phyloP scores from a whole-genome alignment of 2,329 filamentous ascomycete species.

The Fusarium liriodendri region DNA sequence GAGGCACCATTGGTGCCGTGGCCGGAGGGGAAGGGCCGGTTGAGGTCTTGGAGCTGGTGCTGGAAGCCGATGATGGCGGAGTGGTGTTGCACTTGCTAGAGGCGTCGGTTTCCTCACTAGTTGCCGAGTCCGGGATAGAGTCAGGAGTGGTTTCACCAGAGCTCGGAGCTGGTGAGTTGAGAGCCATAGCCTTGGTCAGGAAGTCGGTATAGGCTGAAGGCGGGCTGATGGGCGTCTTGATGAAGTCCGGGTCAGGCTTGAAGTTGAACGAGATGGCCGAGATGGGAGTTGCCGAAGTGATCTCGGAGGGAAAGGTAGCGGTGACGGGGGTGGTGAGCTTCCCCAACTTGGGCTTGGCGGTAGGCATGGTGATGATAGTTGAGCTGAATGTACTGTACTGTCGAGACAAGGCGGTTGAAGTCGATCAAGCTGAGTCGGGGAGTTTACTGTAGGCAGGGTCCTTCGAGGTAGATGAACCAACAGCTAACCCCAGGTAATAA shows the following conservation, averaged over 20 bases:
- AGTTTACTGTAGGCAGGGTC: conserved; percentile 17
- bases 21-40: conserved; percentile 44
- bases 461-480: conserved; percentile 35
- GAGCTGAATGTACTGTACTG: conserved; percentile 8
- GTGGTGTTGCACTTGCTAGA: conserved; percentile 66
- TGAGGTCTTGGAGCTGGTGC: conserved; percentile 44
- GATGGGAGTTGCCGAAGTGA: conserved; percentile 75
- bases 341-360: conserved; percentile 68
- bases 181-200: conserved; percentile 79
- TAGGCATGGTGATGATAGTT: conserved; percentile 57
- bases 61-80: conserved; percentile 60
- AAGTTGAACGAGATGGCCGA: conserved; percentile 56
- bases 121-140: conserved; percentile 66
- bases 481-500: conserved; percentile 36
- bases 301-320: conserved; percentile 70
- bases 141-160: conserved; percentile 62
- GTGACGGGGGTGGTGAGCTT: conserved; percentile 72
- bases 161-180: conserved; percentile 75
- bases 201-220: conserved; percentile 93
- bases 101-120: conserved; percentile 65
- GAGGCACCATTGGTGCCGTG: conserved; percentile 54
- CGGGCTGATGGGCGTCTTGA: conserved; percentile 93
- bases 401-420: conserved; percentile 8
- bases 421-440: conserved; percentile 25
- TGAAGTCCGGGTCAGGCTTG: conserved; percentile 61